These are phyloP conservation scores for Lentinus brumalis DNA, from an alignment of 768 basidiomycete species.

Conservation along the genomic window DNA sequence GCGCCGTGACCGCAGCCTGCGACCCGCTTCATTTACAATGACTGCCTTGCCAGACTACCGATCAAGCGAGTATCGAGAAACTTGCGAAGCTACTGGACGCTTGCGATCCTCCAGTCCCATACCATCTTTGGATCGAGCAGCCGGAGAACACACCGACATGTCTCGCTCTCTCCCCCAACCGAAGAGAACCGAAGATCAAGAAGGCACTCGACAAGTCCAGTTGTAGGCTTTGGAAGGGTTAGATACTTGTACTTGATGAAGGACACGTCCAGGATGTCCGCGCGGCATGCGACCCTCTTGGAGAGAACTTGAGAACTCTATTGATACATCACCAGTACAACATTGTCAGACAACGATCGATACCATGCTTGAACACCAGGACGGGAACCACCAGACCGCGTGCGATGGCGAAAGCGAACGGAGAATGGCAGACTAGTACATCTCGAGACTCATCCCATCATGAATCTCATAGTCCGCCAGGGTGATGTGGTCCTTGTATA, in stretches of 20 bases:
- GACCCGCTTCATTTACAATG: not conserved
- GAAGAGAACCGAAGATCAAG: slow-evolving; percentile 39
- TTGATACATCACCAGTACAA: slow-evolving; percentile 17
- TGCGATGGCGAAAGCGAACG: not conserved
- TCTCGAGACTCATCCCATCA: slow-evolving; percentile 91
- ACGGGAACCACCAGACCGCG: not conserved
- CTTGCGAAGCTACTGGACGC: slow-evolving; percentile 33
- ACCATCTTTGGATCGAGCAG: slow-evolving; percentile 47
- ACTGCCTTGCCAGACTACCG: slow-evolving; percentile 32
- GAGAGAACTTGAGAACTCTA: not conserved
- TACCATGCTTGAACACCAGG: not conserved
- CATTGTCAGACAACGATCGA: not conserved
- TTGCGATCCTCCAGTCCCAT: slow-evolving; percentile 33
- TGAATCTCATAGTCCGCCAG: slow-evolving; percentile 91
- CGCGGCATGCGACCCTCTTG: no score
- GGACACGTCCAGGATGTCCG: no score
- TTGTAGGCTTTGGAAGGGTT: slow-evolving; percentile 40
- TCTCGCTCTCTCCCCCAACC: slow-evolving; percentile 45
- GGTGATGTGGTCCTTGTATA: slow-evolving; percentile 96
- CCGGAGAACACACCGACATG: slow-evolving; percentile 46
- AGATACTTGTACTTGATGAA: no score
- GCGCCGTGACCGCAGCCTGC: not conserved
- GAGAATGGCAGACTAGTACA: slow-evolving; percentile 57
- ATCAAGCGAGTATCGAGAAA: slow-evolving; percentile 34
- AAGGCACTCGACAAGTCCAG: slow-evolving; percentile 44